A percentile compares a stretch with the other conserved stretches of the same genome.
Conservation (phyloP, 140 eudicot species). For the Senecio squalidus region DNA sequence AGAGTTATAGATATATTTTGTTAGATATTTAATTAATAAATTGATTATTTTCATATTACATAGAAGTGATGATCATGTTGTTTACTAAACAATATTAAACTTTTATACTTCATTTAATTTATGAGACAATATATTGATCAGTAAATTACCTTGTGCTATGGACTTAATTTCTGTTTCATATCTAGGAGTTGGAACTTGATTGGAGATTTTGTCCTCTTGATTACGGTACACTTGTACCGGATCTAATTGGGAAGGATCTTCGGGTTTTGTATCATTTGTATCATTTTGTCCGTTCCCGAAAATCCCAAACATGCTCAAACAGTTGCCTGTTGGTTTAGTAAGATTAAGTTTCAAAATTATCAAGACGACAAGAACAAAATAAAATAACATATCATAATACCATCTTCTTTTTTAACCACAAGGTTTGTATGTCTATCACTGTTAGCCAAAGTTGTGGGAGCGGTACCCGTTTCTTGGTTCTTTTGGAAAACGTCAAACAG, state of each 20-base stretch:
- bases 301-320: conserved; percentile 35
- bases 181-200: conserved; percentile 7
- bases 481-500: background rate
- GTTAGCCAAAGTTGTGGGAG: too few relatives aligned
- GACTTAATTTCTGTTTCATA: conserved; percentile 2
- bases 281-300: conserved; percentile 17
- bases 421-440: too few relatives aligned
- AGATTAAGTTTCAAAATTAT: background rate
- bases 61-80: too few relatives aligned
- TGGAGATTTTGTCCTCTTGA: background rate
- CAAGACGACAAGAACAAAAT: background rate
- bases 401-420: too few relatives aligned
- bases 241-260: conserved; percentile 3
- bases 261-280: too few relatives aligned
- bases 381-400: too few relatives aligned
- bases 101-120: too few relatives aligned
- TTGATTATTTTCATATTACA: too few relatives aligned
- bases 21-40: too few relatives aligned
- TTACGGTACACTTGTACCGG: background rate
- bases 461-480: background rate
- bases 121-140: background rate
- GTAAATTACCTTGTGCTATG: conserved; percentile 13
- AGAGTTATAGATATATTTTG: too few relatives aligned
- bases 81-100: too few relatives aligned
- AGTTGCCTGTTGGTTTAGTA: conserved; percentile 22